These are phyloP conservation scores for Mentha longifolia DNA, from an alignment of 257 asterid genomes.

Conservation along the genomic window DNA sequence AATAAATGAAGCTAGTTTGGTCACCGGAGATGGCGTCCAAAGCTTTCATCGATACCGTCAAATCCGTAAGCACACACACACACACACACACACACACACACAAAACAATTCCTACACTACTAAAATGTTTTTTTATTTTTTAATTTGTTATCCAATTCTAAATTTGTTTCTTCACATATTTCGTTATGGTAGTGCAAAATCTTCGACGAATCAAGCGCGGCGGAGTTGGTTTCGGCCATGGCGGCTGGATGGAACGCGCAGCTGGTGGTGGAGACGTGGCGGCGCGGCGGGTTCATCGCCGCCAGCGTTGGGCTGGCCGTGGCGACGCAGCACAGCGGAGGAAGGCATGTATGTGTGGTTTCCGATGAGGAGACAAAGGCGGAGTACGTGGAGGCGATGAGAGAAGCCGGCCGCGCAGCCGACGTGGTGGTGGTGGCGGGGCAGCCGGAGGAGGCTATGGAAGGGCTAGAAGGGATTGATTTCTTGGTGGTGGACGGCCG, in stretches of 20 bases:
- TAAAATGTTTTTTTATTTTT: no score
- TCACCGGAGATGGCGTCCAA: slow-evolving; percentile 85
- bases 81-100: no score
- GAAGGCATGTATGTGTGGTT: slow-evolving; percentile 73
- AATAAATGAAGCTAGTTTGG: slow-evolving; percentile 87
- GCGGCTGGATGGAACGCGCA: slow-evolving; percentile 92
- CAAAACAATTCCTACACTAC: no score
- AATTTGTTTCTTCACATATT: neutral
- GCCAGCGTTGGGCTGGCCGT: slow-evolving; percentile 78
- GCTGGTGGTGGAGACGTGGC: slow-evolving; percentile 84
- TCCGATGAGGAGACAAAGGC: slow-evolving; percentile 56
- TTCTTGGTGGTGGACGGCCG: slow-evolving; percentile 72
- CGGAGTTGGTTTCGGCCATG: slow-evolving; percentile 80
- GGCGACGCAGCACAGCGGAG: slow-evolving; percentile 67
- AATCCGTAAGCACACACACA: slow-evolving; percentile 59
- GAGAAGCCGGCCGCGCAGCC: slow-evolving; percentile 41
- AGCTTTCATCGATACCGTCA: slow-evolving; percentile 82
- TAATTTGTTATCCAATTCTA: no score
- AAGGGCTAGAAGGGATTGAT: slow-evolving; percentile 58
- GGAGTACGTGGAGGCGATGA: slow-evolving; percentile 53
- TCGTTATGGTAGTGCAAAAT: slow-evolving; percentile 49
- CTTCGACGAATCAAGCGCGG: slow-evolving; percentile 60
- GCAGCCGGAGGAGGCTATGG: slow-evolving; percentile 51
- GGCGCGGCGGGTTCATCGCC: slow-evolving; percentile 61
- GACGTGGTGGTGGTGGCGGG: slow-evolving; percentile 42